These are phyloP conservation scores for Teratosphaeria nubilosa DNA, from an alignment of 2,329 filamentous ascomycete genomes.

Conservation along the genomic window DNA sequence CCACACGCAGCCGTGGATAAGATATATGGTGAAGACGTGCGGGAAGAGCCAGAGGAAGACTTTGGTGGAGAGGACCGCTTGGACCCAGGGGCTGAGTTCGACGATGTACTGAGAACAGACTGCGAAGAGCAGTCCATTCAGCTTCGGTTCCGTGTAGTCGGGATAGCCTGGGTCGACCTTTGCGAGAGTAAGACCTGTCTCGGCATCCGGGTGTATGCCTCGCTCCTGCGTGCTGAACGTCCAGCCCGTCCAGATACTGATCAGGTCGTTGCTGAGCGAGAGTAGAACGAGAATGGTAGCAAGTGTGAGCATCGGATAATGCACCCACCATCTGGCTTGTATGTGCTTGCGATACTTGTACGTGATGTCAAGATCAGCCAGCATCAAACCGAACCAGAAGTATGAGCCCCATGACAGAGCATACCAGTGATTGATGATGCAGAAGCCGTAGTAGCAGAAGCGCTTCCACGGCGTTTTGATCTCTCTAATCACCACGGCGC, in stretches of 20 bases:
- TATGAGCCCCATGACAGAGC: constrained; percentile 37
- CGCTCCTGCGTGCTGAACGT: constrained; percentile 26
- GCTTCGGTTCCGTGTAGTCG: constrained; percentile 33
- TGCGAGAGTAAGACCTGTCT: constrained; percentile 27
- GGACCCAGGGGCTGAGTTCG: constrained; percentile 27
- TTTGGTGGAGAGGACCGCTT: constrained; percentile 32
- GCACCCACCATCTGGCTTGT: constrained; percentile 23
- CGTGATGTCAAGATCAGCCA: constrained; percentile 38
- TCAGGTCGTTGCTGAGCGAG: constrained; percentile 30
- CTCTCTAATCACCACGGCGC: constrained; percentile 33
- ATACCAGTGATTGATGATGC: constrained; percentile 38
- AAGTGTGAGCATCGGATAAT: constrained; percentile 28
- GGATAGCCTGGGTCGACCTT: constrained; percentile 32
- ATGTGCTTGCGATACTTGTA: constrained; percentile 35
- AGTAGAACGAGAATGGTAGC: constrained; percentile 27
- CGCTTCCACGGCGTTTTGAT: constrained; percentile 39
- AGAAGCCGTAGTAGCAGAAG: constrained; percentile 35
- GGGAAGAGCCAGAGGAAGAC: constrained; percentile 35
- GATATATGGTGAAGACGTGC: constrained; percentile 41
- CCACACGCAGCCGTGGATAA: constrained; percentile 40
- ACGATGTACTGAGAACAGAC: constrained; percentile 24
- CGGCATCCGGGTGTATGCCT: constrained; percentile 34
- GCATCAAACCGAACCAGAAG: constrained; percentile 35
- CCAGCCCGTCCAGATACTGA: constrained; percentile 27
- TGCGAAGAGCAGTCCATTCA: constrained; percentile 35